These are phyloP conservation scores for Sonneratia alba DNA, from an alignment of 345 rosid species.

Conservation along the genomic window DNA sequence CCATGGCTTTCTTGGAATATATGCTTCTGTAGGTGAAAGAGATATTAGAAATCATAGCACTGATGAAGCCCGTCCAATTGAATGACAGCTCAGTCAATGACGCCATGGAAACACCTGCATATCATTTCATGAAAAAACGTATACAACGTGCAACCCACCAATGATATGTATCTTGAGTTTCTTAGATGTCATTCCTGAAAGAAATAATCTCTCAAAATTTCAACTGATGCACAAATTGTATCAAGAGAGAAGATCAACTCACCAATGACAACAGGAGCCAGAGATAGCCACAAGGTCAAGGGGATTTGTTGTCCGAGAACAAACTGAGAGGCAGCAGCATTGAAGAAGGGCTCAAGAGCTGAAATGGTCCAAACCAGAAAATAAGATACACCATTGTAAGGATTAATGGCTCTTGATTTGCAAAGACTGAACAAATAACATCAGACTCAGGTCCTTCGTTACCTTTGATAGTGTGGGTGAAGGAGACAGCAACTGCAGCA, in stretches of 20 bases:
- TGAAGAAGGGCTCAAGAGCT: slow-evolving; percentile 99
- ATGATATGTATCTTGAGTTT: too few species aligned
- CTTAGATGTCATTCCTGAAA: too few species aligned
- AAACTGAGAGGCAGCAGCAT: slow-evolving; percentile 92
- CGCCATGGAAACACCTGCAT: slow-evolving; percentile 81
- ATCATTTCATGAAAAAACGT: neutral
- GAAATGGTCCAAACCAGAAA: slow-evolving; percentile 16
- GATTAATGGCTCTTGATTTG: neutral
- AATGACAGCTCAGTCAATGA: slow-evolving; percentile 88
- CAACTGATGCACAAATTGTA: neutral
- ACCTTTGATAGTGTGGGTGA: slow-evolving; percentile 96
- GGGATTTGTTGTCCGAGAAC: slow-evolving; percentile 83
- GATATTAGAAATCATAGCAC: slow-evolving; percentile 95
- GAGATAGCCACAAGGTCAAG: slow-evolving; percentile 73
- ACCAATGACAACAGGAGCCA: slow-evolving; percentile 91
- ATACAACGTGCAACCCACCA: too few species aligned
- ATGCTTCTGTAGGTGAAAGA: slow-evolving; percentile 95
- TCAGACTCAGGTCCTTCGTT: neutral
- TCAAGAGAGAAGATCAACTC: slow-evolving; percentile 1
- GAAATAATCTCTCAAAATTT: neutral
- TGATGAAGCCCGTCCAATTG: slow-evolving; percentile 93
- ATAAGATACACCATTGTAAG: neutral
- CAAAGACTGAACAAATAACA: neutral
- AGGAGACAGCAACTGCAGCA: slow-evolving; percentile 97
- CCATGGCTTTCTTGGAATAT: slow-evolving; percentile 98